Evolutionary conservation across 495 filamentous ascomycete species (phyloP).

Genomic region (Podospora didyma): DNA sequence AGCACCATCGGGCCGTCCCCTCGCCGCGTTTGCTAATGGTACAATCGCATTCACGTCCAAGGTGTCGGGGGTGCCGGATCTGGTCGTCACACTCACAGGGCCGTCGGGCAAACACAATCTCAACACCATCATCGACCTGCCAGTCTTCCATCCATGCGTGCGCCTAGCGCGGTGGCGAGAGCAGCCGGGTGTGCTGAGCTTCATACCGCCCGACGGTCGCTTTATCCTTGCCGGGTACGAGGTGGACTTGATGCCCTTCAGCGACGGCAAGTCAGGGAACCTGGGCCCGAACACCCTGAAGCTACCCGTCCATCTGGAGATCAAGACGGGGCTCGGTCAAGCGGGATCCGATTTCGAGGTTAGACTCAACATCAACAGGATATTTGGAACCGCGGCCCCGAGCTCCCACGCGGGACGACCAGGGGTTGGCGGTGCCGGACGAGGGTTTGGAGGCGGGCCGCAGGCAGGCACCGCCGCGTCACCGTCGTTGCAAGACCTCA

Average conservation of each 20-base stretch:
- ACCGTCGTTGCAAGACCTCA: conserved; percentile 74
- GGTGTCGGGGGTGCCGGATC: conserved; percentile 88
- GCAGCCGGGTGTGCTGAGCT: conserved; percentile 83
- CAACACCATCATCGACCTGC: conserved; percentile 71
- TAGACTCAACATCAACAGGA: conserved; percentile 63
- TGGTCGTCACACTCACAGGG: conserved; percentile 72
- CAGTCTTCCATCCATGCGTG: conserved; percentile 96
- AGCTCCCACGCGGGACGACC: conserved; percentile 11
- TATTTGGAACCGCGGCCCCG: conserved; percentile 45
- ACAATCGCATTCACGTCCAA: conserved; percentile 94
- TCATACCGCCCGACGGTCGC: conserved; percentile 92
- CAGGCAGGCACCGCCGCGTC: conserved; percentile 43
- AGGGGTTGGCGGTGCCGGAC: conserved; percentile 1
- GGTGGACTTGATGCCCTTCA: conserved; percentile 77
- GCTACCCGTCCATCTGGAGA: conserved; percentile 75
- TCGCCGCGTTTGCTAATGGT: conserved; percentile 84
- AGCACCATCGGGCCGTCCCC: conserved; percentile 80
- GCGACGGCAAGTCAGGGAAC: conserved; percentile 34
- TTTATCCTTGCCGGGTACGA: conserved; percentile 95
- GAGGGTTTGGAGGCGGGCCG: conserved; percentile 28
- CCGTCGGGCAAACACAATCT: conserved; percentile 74
- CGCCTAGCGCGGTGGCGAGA: conserved; percentile 81
- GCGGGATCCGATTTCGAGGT: conserved; percentile 85
- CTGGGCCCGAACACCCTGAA: conserved; percentile 58
- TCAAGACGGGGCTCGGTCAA: conserved; percentile 72